Base-by-base conservation (phyloP, 2,329 filamentous ascomycete species). In the Arthroderma sp. region DNA sequence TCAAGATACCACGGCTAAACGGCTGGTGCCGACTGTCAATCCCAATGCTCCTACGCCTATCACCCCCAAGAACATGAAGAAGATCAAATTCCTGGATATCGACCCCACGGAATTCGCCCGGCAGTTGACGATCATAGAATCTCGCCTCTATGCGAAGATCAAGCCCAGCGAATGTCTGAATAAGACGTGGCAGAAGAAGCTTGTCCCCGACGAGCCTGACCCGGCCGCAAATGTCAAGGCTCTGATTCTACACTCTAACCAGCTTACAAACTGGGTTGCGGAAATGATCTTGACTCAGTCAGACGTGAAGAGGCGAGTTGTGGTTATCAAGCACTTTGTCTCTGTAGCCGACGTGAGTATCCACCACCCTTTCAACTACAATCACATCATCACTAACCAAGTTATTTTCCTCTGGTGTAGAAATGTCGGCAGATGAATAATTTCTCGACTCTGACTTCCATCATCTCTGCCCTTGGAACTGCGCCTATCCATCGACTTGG, bases 151-250 rank as follows among this genome's bases (percentile, higher is more conserved):
- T 58, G 85, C 83, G 54, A 95, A 94, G 68, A 94, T 98, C 63
- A 89, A 89, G 63, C 84, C 89, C 0, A 91, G 86, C 0, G 91
- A 98, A 63, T 96, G 89, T 61, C 70, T 98, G 49, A 95, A 94
- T 67, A 98, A 98, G 72, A 95, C 88, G 4, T 98, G 91, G 91
- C 87, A 94, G 65, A 96, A 93, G 75, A 95, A 95, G 70, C 73
- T 93, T 47, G 75, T 70, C 6, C 83, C 88, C 31, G 61, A 62
- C 38, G 81, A 82, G 48, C 55, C 60, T 2, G 83, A 88, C 50
- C 76, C 82, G 4, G 88, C 91, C 6, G 78, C 86, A 0, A 96
- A 98, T 55, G 86, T 98, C 54, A 95, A 96, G 66, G 85, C 87
- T 6, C 74, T 98, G 50, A 98, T 98, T 66, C 72, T 96, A 43